Evolutionary conservation across 306 rosid species (phyloP).

Genomic region (Clitoria ternatea): DNA sequence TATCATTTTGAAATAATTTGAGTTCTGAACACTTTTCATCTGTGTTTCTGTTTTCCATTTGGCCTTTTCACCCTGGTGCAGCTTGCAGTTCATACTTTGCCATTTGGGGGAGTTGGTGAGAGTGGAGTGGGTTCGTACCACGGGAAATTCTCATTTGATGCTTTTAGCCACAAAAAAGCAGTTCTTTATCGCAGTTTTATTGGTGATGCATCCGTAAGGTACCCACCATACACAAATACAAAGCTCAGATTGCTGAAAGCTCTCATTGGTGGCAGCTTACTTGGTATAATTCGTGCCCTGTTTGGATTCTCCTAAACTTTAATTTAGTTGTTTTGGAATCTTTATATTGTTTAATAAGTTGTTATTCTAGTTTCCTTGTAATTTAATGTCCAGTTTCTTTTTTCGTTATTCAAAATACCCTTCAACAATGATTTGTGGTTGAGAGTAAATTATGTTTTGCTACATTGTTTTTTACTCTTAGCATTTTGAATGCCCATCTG

Average conservation of each 20-base stretch:
- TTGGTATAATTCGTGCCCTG: slow-evolving; percentile 58
- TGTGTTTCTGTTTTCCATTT: not conserved
- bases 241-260: slow-evolving; percentile 76
- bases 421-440: not conserved
- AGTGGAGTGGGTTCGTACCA: slow-evolving; percentile 96
- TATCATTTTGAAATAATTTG: not conserved
- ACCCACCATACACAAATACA: slow-evolving; percentile 80
- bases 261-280: slow-evolving; percentile 62
- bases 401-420: not conserved
- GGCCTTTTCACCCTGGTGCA: slow-evolving; percentile 32
- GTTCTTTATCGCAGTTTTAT: slow-evolving; percentile 76
- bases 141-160: slow-evolving; percentile 94
- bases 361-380: slow-evolving; percentile 16
- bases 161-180: slow-evolving; percentile 91
- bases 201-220: slow-evolving; percentile 75
- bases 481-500: too few species aligned
- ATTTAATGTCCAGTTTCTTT: not conserved
- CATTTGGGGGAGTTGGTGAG: slow-evolving; percentile 99
- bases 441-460: not conserved
- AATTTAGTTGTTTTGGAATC: not conserved
- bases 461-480: not conserved
- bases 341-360: not conserved
- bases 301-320: slow-evolving; percentile 59
- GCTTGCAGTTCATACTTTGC: slow-evolving; percentile 73
- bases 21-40: not conserved